These are phyloP conservation scores for Actinomortierella wolfii DNA, from an alignment of 371 early-diverging fungal genomes.

Conservation along the genomic window DNA sequence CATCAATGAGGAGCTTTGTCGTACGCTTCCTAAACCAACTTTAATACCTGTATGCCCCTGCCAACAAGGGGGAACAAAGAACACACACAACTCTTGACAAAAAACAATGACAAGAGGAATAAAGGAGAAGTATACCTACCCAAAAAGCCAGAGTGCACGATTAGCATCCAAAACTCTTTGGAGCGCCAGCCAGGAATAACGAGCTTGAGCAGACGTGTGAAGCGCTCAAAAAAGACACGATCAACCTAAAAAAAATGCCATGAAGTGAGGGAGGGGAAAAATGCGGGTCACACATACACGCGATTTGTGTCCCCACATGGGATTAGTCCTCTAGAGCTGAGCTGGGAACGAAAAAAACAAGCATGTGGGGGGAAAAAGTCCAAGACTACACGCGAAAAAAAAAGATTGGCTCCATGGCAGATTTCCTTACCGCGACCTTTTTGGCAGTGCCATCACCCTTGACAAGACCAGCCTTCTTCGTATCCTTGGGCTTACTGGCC, in stretches of 20 bases:
- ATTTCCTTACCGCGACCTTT: constrained; percentile 46
- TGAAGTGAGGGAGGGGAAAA: not conserved
- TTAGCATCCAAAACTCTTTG: constrained; percentile 81
- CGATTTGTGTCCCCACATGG: no score
- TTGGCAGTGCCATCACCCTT: constrained; percentile 35
- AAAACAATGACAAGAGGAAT: constrained; percentile 26
- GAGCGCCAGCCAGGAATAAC: constrained; percentile 80
- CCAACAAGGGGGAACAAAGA: no score
- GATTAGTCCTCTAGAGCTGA: no score
- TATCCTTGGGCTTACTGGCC: constrained; percentile 29
- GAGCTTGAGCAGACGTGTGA: constrained; percentile 71
- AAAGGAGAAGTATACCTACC: constrained; percentile 49
- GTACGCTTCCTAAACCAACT: constrained; percentile 1
- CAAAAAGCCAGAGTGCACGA: constrained; percentile 81
- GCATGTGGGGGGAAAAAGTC: no score
- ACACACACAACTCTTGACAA: constrained; percentile 34
- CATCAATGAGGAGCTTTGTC: constrained; percentile 32
- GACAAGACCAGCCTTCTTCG: constrained; percentile 32
- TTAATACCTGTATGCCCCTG: not conserved
- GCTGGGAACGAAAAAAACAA: no score
- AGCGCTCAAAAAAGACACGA: constrained; percentile 72
- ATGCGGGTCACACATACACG: not conserved
- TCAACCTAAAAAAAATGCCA: constrained; percentile 60
- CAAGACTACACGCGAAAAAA: no score
- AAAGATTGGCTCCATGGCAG: no score